Conservation (phyloP, 78 protist genomes). For the Polysphondylium violaceum region DNA sequence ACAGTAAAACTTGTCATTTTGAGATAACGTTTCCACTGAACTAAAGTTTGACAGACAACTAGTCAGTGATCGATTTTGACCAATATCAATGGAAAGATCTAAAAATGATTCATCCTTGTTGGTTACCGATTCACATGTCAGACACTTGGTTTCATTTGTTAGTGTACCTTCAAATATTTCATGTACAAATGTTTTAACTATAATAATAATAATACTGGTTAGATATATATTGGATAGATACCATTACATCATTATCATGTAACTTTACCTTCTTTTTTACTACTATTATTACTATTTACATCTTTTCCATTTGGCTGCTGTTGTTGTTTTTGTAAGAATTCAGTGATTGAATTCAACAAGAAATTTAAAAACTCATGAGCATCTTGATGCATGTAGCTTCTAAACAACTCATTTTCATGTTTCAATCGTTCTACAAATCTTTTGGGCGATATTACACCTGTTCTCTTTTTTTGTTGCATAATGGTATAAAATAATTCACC, state of each 20-base stretch:
- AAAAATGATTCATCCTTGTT: conserved; percentile 92
- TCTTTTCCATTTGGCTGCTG: not conserved
- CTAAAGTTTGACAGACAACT: conserved; percentile 87
- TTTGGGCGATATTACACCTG: conserved; percentile 82
- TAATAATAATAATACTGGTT: too few relatives aligned
- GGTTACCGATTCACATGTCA: conserved; percentile 90
- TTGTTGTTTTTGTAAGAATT: conserved; percentile 64
- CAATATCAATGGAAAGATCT: conserved; percentile 92
- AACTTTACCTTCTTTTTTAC: not conserved
- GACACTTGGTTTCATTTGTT: conserved; percentile 93
- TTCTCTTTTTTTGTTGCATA: conserved; percentile 54
- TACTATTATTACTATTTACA: not conserved
- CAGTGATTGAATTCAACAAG: conserved; percentile 88
- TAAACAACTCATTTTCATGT: conserved; percentile 88
- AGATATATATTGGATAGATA: too few relatives aligned
- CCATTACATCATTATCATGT: not conserved
- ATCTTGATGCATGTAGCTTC: conserved; percentile 91
- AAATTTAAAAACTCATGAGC: conserved; percentile 96
- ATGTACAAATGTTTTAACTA: conserved; percentile 89
- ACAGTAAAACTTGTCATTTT: conserved; percentile 93
- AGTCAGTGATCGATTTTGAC: conserved; percentile 85
- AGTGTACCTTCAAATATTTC: conserved; percentile 93
- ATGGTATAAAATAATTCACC: conserved; percentile 81
- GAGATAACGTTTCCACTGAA: conserved; percentile 80
- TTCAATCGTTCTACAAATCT: conserved; percentile 83